Evolutionary conservation across 345 rosid species (phyloP), one percentile per base, ranked within the genome.

Genomic region (Citrus sinensis): DNA sequence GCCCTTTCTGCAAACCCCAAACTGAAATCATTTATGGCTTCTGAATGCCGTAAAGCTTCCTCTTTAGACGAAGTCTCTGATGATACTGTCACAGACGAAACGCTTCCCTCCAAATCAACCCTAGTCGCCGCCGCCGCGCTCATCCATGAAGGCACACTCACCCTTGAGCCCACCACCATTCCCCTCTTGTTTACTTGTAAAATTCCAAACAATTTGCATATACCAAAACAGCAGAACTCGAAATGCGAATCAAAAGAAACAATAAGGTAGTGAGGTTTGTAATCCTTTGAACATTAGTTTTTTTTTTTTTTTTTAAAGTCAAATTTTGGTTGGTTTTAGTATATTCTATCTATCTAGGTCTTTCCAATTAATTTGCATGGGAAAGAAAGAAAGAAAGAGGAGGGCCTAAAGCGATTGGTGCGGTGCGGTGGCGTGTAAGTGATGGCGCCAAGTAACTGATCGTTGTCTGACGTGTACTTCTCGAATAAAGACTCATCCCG

Each of bases 1-100:
- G 90, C 87, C 76, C 96, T 88, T 79, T 90, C 94, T 29, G 82
- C 88, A 61, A 92, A 75, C 75, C 88, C 89, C 84, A 93, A 82
- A 69, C 89, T 66, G 35, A 79, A 82, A 60, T 87, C 87, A 6
- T 81, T 70, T 4, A 82, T 24, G 59, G 87, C 17, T 59, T 80
- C 81, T 62, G 82, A 70, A 61, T 70, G 77, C 67, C 74, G 65
- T 7, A 76, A 77, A 37, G 74, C 75, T 54, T 80, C 80, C n/a
- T 85, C 84, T 73, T 78, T 76, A 49, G 83, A 54, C 89, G 85
- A 76, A 8, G 69, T 64, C 17, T 76, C 82, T 0, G 51, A 11
- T 11, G 51, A 42, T 11, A 46, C 5, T 46, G 83, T 55, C 0
- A 58, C 76, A 20, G 71, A 54, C 0, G 82, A 69, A 51, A 70